Evolutionary conservation across 805 yeast genomes (phyloP), one percentile per base, ranked within the genome.

Genomic region (Torulaspora gathmanii): DNA sequence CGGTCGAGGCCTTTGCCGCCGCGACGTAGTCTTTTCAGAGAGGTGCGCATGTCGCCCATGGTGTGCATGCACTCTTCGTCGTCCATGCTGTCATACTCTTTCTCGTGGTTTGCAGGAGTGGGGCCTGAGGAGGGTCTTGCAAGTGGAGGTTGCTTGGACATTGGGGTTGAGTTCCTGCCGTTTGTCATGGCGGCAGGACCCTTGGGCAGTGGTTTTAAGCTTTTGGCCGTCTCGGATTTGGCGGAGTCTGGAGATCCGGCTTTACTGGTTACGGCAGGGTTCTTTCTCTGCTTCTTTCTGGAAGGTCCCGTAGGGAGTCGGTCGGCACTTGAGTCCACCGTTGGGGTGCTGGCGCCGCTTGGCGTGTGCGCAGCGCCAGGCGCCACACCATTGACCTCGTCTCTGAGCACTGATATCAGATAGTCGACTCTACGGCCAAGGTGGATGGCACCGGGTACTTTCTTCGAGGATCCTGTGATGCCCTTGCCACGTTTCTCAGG

Each of bases 381-480:
- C n/a, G 37, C 45, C 1, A 57, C 40, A 22, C 38, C 38, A 30
- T 52, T 74, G 6, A 69, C 74, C 20, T 75, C 82, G 15, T 82
- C 95, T 49, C 75, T 74, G 54, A 91, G 67, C 9, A 87, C 80
- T 2, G 78, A 67, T 22, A 91, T 75, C 57, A 93, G 72, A 57
- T 90, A 91, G 62, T 95, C 99, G 1, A 87, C 82, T 61, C 99
- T 79, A 66, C 99, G 80, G 9, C 86, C 87, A 40, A 93, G 71
- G 67, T 93, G 99, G 13, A 93, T 93, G 3, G 96, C 77, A 7
- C 95, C 93, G 0, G 99, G 98, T 3, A 84, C 85, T 58, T 80
- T 84, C 52, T 87, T 85, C 25, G 71, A 56, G 16, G 67, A 54
- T 40, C 72, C 60, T 5, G 60, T 47, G 17, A 49, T 46, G 26